Evolutionary conservation across 1,139 yeast genomes (phyloP).

Genomic region (Zhuliangozyma blackwelliae): DNA sequence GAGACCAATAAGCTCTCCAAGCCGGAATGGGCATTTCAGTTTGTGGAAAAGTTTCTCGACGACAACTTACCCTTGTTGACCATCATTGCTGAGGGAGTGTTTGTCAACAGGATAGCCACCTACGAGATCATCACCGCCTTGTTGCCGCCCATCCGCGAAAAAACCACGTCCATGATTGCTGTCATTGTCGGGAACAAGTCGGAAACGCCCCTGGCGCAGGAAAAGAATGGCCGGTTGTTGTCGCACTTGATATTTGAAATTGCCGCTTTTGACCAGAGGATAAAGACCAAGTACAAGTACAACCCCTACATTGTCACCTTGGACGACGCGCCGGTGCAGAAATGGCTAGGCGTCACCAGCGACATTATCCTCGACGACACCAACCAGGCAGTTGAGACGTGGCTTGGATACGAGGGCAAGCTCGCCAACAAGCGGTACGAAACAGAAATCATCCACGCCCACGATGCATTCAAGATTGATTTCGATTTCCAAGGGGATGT

Average conservation of each 20-base stretch:
- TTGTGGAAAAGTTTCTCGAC: slow-evolving; percentile 46
- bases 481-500: slow-evolving; percentile 45
- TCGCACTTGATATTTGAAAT: slow-evolving; percentile 61
- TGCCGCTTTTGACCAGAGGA: slow-evolving; percentile 53
- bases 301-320: slow-evolving; percentile 40
- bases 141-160: slow-evolving; percentile 47
- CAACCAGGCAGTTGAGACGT: slow-evolving; percentile 33
- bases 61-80: slow-evolving; percentile 38
- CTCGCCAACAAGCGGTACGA: slow-evolving; percentile 55
- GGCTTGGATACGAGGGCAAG: slow-evolving; percentile 65
- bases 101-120: slow-evolving; percentile 26
- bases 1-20: slow-evolving; percentile 69
- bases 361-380: slow-evolving; percentile 45
- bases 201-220: slow-evolving; percentile 21
- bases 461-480: slow-evolving; percentile 60
- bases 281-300: slow-evolving; percentile 52
- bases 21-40: slow-evolving; percentile 77
- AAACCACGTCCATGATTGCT: slow-evolving; percentile 31
- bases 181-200: slow-evolving; percentile 22
- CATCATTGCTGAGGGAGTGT: slow-evolving; percentile 25
- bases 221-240: slow-evolving; percentile 45
- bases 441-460: slow-evolving; percentile 47
- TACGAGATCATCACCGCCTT: slow-evolving; percentile 55
- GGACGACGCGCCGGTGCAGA: slow-evolving; percentile 24
- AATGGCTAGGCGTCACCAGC: slow-evolving; percentile 61